These are phyloP conservation scores for Oemleria cerasiformis DNA, from an alignment of 306 rosid species.

Conservation along the genomic window DNA sequence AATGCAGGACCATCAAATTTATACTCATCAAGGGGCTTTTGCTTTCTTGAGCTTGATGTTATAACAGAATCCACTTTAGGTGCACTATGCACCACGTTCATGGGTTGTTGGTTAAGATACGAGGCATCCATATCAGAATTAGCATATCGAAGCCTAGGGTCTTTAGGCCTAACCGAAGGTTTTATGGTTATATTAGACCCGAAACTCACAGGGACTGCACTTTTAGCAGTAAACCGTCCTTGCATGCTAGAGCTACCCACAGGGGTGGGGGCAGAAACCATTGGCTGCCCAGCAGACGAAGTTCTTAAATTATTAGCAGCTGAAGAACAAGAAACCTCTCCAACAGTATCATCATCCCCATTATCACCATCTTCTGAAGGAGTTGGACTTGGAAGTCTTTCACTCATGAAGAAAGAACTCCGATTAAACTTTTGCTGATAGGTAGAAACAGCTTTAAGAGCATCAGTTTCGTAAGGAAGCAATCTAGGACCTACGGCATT, in stretches of 20 bases:
- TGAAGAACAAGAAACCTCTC: conserved; percentile 72
- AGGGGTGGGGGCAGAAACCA: conserved; percentile 31
- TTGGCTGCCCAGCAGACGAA: conserved; percentile 35
- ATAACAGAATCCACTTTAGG: conserved; percentile 55
- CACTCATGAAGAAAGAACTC: conserved; percentile 57
- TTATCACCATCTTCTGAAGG: conserved; percentile 73
- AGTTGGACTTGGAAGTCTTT: conserved; percentile 95
- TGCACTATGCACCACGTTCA: conserved; percentile 32
- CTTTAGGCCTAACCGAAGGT: conserved; percentile 72
- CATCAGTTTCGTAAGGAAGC: conserved; percentile 80
- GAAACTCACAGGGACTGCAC: conserved; percentile 34
- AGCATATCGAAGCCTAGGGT: conserved; percentile 82
- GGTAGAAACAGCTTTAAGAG: conserved; percentile 76
- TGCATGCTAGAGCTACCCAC: conserved; percentile 36
- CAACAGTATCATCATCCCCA: conserved; percentile 49
- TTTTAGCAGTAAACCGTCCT: conserved; percentile 37
- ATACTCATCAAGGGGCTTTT: conserved; percentile 57
- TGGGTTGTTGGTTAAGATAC: conserved; percentile 51
- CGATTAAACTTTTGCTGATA: conserved; percentile 94
- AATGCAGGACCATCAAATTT: conserved; percentile 46
- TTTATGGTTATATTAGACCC: conserved; percentile 41
- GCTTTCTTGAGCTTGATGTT: conserved; percentile 55
- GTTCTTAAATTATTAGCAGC: conserved; percentile 30
- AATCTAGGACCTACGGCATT: conserved; percentile 43
- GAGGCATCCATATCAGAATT: conserved; percentile 51